Conservation (phyloP, 208 protist genomes). For the Trypanosoma theileri region DNA sequence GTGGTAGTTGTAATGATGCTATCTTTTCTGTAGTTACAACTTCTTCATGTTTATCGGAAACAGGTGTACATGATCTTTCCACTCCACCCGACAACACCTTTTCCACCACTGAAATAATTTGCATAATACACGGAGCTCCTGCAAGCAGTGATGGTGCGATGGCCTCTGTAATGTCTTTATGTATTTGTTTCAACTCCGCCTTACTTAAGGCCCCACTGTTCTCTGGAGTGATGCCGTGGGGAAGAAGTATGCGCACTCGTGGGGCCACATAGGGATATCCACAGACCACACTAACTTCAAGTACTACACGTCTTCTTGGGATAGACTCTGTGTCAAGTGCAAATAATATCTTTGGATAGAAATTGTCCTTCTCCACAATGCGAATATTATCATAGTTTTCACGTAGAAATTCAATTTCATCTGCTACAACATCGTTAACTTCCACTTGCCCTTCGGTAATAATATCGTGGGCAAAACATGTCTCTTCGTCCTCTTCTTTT, state of each 20-base stretch:
- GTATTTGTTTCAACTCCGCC: slow-evolving; percentile 46
- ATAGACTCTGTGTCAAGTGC: slow-evolving; percentile 39
- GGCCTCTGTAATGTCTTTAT: slow-evolving; percentile 46
- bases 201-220: slow-evolving; percentile 31
- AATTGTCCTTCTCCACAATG: slow-evolving; percentile 40
- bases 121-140: slow-evolving; percentile 70
- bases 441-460: slow-evolving; percentile 54
- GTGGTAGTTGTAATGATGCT: background rate
- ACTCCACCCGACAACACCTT: slow-evolving; percentile 35
- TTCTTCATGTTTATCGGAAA: slow-evolving; percentile 13
- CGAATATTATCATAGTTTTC: slow-evolving; percentile 62
- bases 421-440: slow-evolving; percentile 46
- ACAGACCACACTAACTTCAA: slow-evolving; percentile 59
- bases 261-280: slow-evolving; percentile 77
- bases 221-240: slow-evolving; percentile 27
- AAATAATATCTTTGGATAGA: slow-evolving; percentile 50
- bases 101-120: slow-evolving; percentile 62
- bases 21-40: slow-evolving; percentile 20
- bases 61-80: slow-evolving; percentile 15
- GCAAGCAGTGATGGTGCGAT: slow-evolving; percentile 55
- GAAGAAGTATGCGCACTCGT: slow-evolving; percentile 44
- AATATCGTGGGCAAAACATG: slow-evolving; percentile 34
- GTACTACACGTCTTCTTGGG: slow-evolving; percentile 36
- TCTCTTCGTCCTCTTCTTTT: background rate
- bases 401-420: slow-evolving; percentile 70